These are phyloP conservation scores for Parafenestella ontariensis DNA, from an alignment of 2,329 filamentous ascomycete genomes.

Conservation along the genomic window DNA sequence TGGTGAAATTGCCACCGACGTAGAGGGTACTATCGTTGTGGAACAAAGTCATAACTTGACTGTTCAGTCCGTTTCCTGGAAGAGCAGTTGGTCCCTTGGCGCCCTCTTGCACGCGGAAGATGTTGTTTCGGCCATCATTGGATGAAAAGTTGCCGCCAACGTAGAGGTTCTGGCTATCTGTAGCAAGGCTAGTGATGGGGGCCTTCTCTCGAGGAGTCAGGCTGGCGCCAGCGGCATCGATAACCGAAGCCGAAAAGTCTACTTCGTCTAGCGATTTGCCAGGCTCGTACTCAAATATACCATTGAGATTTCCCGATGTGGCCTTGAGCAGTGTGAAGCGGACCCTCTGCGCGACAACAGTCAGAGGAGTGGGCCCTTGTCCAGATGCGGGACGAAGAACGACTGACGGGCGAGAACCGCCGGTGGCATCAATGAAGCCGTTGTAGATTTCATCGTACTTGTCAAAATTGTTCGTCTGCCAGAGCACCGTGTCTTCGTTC, in stretches of 20 bases:
- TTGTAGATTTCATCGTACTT: constrained; percentile 95
- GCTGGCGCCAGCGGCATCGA: constrained; percentile 76
- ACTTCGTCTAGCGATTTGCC: constrained; percentile 65
- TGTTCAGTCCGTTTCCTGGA: constrained; percentile 78
- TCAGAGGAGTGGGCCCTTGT: constrained; percentile 64
- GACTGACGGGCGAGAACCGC: constrained; percentile 79
- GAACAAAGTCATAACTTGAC: constrained; percentile 75
- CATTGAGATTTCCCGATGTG: constrained; percentile 82
- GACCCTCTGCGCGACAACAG: constrained; percentile 88
- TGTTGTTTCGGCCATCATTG: constrained; percentile 68
- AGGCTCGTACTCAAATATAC: constrained; percentile 88
- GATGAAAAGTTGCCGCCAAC: constrained; percentile 84
- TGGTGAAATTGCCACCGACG: constrained; percentile 84
- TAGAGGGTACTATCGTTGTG: constrained; percentile 69
- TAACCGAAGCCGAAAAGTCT: constrained; percentile 73
- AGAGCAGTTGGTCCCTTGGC: constrained; percentile 68
- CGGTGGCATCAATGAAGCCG: constrained; percentile 80
- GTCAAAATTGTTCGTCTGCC: constrained; percentile 93
- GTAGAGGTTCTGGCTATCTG: constrained; percentile 67
- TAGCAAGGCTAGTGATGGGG: constrained; percentile 72
- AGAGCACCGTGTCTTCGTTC: constrained; percentile 67
- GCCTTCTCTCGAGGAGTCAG: constrained; percentile 68
- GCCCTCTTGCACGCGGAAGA: constrained; percentile 70
- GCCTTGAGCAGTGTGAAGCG: constrained; percentile 77
- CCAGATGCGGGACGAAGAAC: constrained; percentile 74